Conservation (phyloP, 768 basidiomycete genomes). For the Mycena haematopus region DNA sequence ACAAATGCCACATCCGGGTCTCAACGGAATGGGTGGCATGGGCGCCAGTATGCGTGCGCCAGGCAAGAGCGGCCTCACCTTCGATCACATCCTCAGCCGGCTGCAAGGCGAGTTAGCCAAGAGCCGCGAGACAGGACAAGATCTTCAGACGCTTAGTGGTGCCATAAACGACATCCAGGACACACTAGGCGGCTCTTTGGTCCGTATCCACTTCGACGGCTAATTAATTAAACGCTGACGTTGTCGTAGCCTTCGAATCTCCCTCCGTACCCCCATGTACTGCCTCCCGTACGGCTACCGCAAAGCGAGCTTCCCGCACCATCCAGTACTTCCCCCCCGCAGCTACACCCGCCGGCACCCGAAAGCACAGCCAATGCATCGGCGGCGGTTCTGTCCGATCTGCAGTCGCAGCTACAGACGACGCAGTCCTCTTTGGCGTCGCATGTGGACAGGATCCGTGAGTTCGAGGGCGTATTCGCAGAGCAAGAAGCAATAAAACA, state of each 20-base stretch:
- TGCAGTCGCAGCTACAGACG: conserved; percentile 84
- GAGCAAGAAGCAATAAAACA: conserved; percentile 87
- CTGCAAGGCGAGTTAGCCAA: conserved; percentile 95
- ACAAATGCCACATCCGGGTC: conserved; percentile 61
- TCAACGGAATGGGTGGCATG: conserved; percentile 79
- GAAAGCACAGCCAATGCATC: conserved; percentile 31
- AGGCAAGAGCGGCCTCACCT: conserved; percentile 86
- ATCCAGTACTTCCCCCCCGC: conserved; percentile 30
- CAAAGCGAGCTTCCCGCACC: conserved; percentile 25
- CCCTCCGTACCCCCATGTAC: conserved; percentile 65
- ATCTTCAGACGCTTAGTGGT: conserved; percentile 76
- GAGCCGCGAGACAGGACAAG: conserved; percentile 90
- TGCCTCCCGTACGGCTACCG: conserved; percentile 69
- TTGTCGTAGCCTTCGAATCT: conserved; percentile 59
- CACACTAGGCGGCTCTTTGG: conserved; percentile 83
- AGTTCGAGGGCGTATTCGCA: conserved; percentile 78
- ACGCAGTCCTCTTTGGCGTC: conserved; percentile 79
- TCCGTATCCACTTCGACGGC: conserved; percentile 45
- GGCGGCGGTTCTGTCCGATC: conserved; percentile 50
- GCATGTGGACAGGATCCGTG: conserved; percentile 84
- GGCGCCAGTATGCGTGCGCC: conserved; percentile 73
- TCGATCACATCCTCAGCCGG: conserved; percentile 89
- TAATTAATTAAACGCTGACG: conserved; percentile 18
- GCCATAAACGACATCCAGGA: conserved; percentile 93
- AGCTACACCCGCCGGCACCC: conserved; percentile 29